Percentiles rank a stretch among this genome's conserved stretches.
Evolutionary conservation across 208 protist species (phyloP).

Genomic region (Acanthamoeba pearcei): DNA sequence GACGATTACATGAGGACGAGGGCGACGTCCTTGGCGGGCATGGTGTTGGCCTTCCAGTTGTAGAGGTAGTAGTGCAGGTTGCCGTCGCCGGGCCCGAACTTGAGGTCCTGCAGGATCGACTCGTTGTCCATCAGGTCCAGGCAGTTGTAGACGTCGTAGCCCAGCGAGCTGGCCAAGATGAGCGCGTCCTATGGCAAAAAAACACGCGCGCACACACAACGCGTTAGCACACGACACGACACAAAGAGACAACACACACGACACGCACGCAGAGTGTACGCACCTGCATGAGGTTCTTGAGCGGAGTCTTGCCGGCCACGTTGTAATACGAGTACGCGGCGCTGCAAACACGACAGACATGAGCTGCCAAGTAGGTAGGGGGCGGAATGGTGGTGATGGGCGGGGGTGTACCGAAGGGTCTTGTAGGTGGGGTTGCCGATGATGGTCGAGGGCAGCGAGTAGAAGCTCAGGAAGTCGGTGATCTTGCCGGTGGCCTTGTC

Average conservation of each 20-base stretch:
- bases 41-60: slow-evolving; percentile 96
- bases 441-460: slow-evolving; percentile 97
- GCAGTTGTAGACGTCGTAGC: slow-evolving; percentile 99
- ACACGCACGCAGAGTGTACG: slow-evolving; percentile 91
- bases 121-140: slow-evolving; percentile 96
- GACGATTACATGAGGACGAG: slow-evolving; percentile 94
- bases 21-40: slow-evolving; percentile 91
- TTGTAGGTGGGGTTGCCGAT: slow-evolving; percentile 96
- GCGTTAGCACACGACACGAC: neutral
- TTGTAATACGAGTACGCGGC: slow-evolving; percentile 99
- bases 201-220: slow-evolving; percentile 16
- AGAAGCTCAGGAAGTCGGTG: slow-evolving; percentile 98
- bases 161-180: slow-evolving; percentile 77
- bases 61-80: slow-evolving; percentile 99
- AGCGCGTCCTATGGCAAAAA: slow-evolving; percentile 58
- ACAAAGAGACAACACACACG: neutral
- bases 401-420: slow-evolving; percentile 87
- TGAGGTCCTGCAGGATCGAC: slow-evolving; percentile 94
- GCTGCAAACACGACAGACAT: neutral
- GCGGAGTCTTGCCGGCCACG: slow-evolving; percentile 91
- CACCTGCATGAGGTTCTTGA: slow-evolving; percentile 93
- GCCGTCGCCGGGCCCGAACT: slow-evolving; percentile 98
- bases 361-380: neutral
- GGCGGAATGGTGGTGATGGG: too few relatives aligned
- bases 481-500: slow-evolving; percentile 87